Percentiles rank a stretch among this genome's conserved stretches.
phyloP scores from a whole-genome alignment of 345 rosid species.

The Populus nigra region DNA sequence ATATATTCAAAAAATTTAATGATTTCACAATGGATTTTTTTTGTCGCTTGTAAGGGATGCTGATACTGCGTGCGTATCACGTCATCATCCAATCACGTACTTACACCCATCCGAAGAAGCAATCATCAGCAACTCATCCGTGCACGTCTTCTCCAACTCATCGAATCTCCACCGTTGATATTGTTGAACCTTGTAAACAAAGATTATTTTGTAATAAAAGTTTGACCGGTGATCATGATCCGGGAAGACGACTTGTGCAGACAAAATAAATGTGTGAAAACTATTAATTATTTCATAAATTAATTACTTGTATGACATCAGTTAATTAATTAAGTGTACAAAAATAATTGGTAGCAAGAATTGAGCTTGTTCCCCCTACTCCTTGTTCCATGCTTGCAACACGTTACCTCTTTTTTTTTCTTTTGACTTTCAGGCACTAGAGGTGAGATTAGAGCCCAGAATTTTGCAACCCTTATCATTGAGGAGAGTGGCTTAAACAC shows the following conservation, averaged over 20 bases:
- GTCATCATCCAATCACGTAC: slow-evolving; percentile 24
- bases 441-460: no score
- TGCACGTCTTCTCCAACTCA: not conserved
- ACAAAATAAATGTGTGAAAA: not conserved
- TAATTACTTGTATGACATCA: no score
- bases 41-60: slow-evolving; percentile 16
- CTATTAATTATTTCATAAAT: no score
- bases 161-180: not conserved
- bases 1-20: not conserved
- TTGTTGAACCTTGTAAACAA: not conserved
- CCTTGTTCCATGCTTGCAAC: not conserved
- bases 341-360: not conserved
- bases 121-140: not conserved
- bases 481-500: no score
- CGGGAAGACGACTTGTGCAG: no score
- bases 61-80: slow-evolving; percentile 26
- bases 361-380: not conserved
- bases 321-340: no score
- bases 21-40: slow-evolving; percentile 19
- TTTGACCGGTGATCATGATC: not conserved
- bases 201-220: no score
- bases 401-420: not conserved
- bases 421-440: no score
- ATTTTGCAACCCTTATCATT: no score
- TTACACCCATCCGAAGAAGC: slow-evolving; percentile 14